A percentile compares a stretch with the other conserved stretches of the same genome.
Conservation (phyloP, 495 filamentous ascomycete genomes). For the Tuber calosporum region DNA sequence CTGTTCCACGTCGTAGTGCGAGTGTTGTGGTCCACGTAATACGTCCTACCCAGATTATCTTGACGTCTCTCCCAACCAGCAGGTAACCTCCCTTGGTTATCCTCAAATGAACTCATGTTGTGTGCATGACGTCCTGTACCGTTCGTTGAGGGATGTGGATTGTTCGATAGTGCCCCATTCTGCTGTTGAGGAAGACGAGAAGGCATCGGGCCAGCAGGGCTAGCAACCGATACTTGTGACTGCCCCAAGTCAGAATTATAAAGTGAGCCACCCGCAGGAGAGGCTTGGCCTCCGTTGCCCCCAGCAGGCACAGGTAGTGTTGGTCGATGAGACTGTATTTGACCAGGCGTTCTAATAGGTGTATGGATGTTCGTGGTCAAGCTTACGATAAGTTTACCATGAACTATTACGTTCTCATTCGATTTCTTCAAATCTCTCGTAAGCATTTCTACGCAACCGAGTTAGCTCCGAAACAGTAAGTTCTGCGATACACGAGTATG, state of each 20-base stretch:
- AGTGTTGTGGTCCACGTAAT: conserved; percentile 98
- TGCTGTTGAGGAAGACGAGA: conserved; percentile 25
- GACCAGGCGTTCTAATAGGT: conserved; percentile 46
- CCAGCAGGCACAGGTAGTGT: conserved; percentile 35
- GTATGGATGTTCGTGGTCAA: conserved; percentile 76
- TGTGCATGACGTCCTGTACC: conserved; percentile 47
- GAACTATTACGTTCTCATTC: conserved; percentile 93
- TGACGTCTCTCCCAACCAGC: conserved; percentile 94
- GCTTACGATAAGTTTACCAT: conserved; percentile 94
- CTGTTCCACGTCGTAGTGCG: conserved; percentile 92
- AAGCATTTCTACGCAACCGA: conserved; percentile 64
- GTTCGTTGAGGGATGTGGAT: conserved; percentile 27
- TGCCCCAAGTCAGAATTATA: conserved; percentile 39
- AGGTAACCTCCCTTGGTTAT: conserved; percentile 83
- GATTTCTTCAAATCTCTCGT: conserved; percentile 98
- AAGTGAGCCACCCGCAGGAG: conserved; percentile 36
- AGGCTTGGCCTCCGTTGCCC: conserved; percentile 33
- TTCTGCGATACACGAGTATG: not conserved
- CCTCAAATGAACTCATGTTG: conserved; percentile 87
- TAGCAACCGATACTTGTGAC: conserved; percentile 35
- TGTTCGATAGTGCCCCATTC: conserved; percentile 30
- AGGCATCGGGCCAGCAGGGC: conserved; percentile 26
- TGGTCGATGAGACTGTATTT: conserved; percentile 46
- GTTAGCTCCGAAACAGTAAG: not conserved
- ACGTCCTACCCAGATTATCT: conserved; percentile 93